Percentiles rank a stretch among this genome's conserved stretches.
Conservation (phyloP, 2,329 filamentous ascomycete genomes). For the Penicillium crustosum region DNA sequence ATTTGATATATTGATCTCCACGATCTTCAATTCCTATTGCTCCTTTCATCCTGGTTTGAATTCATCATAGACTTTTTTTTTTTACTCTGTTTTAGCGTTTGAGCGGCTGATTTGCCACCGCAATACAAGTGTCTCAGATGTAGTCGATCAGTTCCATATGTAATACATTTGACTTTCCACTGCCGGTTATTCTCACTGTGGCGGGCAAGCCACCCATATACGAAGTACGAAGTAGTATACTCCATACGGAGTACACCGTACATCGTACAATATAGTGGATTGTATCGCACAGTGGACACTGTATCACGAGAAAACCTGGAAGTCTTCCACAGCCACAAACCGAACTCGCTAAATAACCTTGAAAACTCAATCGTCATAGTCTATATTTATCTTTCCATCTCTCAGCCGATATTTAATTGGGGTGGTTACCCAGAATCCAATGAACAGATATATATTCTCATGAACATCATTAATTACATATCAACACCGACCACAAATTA, state of each 20-base stretch:
- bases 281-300: conserved; percentile 5
- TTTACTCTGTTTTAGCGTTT: not conserved
- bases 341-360: conserved; percentile 1
- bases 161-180: conserved; percentile 17
- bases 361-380: not conserved
- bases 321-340: not conserved
- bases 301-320: conserved; percentile 8
- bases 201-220: conserved; percentile 1
- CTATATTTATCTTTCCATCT: conserved; percentile 3
- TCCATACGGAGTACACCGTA: not conserved
- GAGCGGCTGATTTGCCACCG: conserved; percentile 9
- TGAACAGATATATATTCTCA: not conserved
- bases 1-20: not conserved
- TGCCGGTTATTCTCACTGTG: conserved; percentile 14
- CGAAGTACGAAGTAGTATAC: not conserved
- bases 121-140: conserved; percentile 15
- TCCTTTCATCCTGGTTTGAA: not conserved
- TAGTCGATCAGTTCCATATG: conserved; percentile 9
- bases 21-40: conserved; percentile 1
- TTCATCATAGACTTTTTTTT: not conserved
- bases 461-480: not conserved
- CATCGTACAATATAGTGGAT: not conserved
- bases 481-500: not conserved
- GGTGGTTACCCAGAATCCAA: not conserved
- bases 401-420: not conserved